Percentiles rank a stretch among this genome's conserved stretches.
Conservation (phyloP, 192 early-diverging fungal species). For the Pecoramyces ruminantium region DNA sequence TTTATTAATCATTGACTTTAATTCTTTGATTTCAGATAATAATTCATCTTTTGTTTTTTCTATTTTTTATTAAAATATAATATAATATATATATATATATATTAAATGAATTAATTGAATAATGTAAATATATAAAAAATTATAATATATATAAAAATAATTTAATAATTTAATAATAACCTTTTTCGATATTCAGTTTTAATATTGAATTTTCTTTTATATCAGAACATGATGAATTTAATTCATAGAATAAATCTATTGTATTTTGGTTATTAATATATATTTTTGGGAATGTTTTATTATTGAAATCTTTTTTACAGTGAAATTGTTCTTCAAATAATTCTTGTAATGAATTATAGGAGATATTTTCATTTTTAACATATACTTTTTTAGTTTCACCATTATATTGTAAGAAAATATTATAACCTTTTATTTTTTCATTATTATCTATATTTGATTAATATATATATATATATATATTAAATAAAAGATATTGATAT, state of each 20-base stretch:
- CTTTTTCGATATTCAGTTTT: background rate
- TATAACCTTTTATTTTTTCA: background rate
- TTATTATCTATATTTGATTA: background rate
- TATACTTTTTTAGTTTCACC: background rate
- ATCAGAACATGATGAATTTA: background rate
- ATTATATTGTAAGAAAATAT: background rate
- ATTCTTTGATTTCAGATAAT: background rate
- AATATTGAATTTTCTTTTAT: background rate
- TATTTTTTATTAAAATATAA: too few species aligned
- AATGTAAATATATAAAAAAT: too few species aligned
- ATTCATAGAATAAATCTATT: background rate
- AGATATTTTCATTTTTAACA: background rate
- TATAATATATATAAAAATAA: too few species aligned
- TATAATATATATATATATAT: too few species aligned
- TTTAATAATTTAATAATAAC: background rate
- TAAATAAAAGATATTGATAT: too few species aligned
- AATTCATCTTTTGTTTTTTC: background rate
- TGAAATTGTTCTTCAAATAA: background rate
- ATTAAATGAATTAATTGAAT: too few species aligned
- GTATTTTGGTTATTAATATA: background rate
- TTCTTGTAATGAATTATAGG: background rate
- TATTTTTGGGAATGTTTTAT: background rate
- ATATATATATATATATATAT: too few species aligned
- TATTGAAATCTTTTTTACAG: background rate
- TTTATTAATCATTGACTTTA: background rate